Conservation (phyloP, 352 stramenopile genomes). For the Phytopythium chamaehyphon region DNA sequence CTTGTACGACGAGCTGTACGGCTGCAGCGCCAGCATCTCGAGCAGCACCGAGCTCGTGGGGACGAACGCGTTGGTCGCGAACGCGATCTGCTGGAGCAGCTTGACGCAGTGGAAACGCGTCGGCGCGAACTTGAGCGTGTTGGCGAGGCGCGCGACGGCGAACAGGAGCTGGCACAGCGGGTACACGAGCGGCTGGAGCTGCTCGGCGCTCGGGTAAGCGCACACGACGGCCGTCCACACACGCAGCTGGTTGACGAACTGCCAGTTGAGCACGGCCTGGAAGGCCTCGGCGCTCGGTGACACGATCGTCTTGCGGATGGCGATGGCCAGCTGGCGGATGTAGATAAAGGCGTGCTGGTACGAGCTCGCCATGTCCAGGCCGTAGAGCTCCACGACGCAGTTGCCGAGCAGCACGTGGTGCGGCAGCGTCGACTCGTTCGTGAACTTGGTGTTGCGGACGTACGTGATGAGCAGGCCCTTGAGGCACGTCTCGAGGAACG, state of each 20-base stretch:
- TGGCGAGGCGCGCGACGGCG: conserved; percentile 70
- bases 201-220: conserved; percentile 75
- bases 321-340: conserved; percentile 97
- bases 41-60: conserved; percentile 93
- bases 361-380: conserved; percentile 92
- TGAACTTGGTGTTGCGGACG: conserved; percentile 95
- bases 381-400: conserved; percentile 98
- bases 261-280: conserved; percentile 94
- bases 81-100: conserved; percentile 95
- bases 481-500: conserved; percentile 95
- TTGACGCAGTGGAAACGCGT: conserved; percentile 96
- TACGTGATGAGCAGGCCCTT: conserved; percentile 96
- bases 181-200: conserved; percentile 94
- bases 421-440: conserved; percentile 78
- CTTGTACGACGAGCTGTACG: conserved; percentile 87
- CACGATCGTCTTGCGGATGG: conserved; percentile 94
- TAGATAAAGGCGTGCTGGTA: conserved; percentile 99
- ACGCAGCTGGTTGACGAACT: conserved; percentile 97
- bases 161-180: conserved; percentile 91
- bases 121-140: conserved; percentile 83
- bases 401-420: conserved; percentile 94
- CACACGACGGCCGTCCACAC: conserved; percentile 96
- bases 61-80: conserved; percentile 94
- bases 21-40: conserved; percentile 91
- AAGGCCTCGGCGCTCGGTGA: conserved; percentile 91